Evolutionary conservation across 805 yeast genomes (phyloP).

Genomic region (Metschnikowia santaceciliae): DNA sequence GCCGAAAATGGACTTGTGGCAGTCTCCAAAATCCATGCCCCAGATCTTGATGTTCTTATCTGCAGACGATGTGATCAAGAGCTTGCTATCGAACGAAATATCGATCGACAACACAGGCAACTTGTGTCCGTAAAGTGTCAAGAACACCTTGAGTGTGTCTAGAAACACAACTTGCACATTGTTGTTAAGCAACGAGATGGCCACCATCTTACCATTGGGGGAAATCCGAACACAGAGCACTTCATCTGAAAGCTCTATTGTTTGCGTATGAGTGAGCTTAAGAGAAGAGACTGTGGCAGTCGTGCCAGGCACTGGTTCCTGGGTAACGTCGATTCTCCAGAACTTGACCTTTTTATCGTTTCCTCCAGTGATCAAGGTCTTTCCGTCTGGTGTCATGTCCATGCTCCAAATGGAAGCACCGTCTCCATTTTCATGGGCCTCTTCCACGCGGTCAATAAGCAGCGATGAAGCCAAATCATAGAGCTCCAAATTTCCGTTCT

Average conservation of each 20-base stretch:
- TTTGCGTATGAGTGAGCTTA: constrained; percentile 67
- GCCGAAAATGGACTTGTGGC: constrained; percentile 94
- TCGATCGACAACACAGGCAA: constrained; percentile 92
- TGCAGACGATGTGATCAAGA: constrained; percentile 90
- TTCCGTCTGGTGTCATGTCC: constrained; percentile 84
- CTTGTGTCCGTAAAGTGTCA: constrained; percentile 93
- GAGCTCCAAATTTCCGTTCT: constrained; percentile 77
- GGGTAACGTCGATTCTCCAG: constrained; percentile 76
- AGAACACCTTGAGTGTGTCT: constrained; percentile 81
- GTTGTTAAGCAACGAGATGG: constrained; percentile 83
- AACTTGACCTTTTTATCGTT: constrained; percentile 88
- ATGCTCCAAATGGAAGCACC: constrained; percentile 80
- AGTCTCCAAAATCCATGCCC: constrained; percentile 99
- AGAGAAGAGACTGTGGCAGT: constrained; percentile 46
- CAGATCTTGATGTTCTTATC: constrained; percentile 96
- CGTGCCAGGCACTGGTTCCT: constrained; percentile 71
- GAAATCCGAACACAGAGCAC: constrained; percentile 75
- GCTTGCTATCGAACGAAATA: constrained; percentile 82
- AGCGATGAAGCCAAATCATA: constrained; percentile 84
- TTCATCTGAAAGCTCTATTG: constrained; percentile 84
- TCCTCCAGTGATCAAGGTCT: constrained; percentile 82
- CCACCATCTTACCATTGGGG: constrained; percentile 71
- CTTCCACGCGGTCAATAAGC: constrained; percentile 59
- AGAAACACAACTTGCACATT: constrained; percentile 93
- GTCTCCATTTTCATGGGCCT: constrained; percentile 50